These are phyloP conservation scores for Colletotrichum gigasporum DNA, from an alignment of 2,329 filamentous ascomycete species.

Conservation along the genomic window DNA sequence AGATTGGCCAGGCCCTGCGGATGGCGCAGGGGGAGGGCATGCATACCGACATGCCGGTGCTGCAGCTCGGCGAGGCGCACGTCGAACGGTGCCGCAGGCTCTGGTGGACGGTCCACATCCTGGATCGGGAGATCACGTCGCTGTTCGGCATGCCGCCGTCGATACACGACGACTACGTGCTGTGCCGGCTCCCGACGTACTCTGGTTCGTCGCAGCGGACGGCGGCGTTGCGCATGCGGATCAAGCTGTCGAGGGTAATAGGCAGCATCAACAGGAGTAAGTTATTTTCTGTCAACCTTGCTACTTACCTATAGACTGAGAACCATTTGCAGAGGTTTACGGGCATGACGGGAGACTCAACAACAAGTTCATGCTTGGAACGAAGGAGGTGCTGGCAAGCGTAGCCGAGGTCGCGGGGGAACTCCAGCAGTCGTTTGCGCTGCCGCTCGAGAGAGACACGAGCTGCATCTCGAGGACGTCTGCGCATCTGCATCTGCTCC, in stretches of 20 bases:
- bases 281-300: background rate
- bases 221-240: constrained; percentile 43
- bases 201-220: constrained; percentile 37
- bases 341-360: constrained; percentile 40
- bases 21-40: constrained; percentile 59
- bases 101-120: constrained; percentile 64
- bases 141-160: constrained; percentile 61
- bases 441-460: constrained; percentile 38
- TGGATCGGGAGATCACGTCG: constrained; percentile 63
- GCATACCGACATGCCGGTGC: constrained; percentile 59
- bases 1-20: constrained; percentile 62
- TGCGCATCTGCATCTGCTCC: constrained; percentile 43
- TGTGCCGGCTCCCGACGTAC: constrained; percentile 47
- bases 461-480: constrained; percentile 45
- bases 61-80: constrained; percentile 48
- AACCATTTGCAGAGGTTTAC: constrained; percentile 38
- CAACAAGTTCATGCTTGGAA: constrained; percentile 42
- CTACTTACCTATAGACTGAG: background rate
- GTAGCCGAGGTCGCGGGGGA: constrained; percentile 42
- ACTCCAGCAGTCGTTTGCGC: constrained; percentile 40
- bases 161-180: constrained; percentile 60
- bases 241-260: constrained; percentile 41
- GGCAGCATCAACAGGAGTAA: constrained; percentile 43
- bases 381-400: constrained; percentile 40
- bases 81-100: constrained; percentile 58